Conservation (phyloP, 2,329 filamentous ascomycete species). For the Graphilbum sp. region DNA sequence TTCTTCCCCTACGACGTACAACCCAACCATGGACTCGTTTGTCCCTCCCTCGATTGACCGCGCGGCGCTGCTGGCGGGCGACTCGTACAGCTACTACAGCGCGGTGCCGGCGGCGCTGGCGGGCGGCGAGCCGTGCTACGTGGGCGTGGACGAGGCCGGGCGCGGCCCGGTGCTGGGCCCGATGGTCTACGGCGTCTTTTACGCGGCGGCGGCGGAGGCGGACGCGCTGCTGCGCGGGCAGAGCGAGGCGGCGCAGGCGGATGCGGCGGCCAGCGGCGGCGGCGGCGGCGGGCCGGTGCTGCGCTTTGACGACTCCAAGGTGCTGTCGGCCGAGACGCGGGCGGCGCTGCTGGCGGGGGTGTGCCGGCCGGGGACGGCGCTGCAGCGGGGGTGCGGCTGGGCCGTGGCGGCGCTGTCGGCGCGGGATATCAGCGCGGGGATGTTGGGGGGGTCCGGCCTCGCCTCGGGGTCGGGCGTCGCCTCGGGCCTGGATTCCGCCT, state of each 20-base stretch:
- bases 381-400: slow-evolving; percentile 54
- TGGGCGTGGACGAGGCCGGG: slow-evolving; percentile 89
- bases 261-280: background rate
- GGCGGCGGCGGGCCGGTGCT: slow-evolving; percentile 34
- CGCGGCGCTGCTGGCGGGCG: slow-evolving; percentile 40
- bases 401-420: slow-evolving; percentile 69
- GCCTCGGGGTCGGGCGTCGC: slow-evolving; percentile 24
- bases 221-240: slow-evolving; percentile 52
- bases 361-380: slow-evolving; percentile 40
- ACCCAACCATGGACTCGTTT: slow-evolving; percentile 21
- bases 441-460: slow-evolving; percentile 45
- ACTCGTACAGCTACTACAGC: slow-evolving; percentile 58
- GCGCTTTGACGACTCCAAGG: slow-evolving; percentile 94
- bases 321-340: slow-evolving; percentile 66
- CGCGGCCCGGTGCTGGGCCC: slow-evolving; percentile 81
- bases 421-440: slow-evolving; percentile 62
- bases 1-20: too few species aligned
- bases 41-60: slow-evolving; percentile 53
- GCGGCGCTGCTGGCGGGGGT: slow-evolving; percentile 52
- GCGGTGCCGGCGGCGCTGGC: slow-evolving; percentile 45
- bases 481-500: too few species aligned
- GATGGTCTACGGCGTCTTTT: slow-evolving; percentile 58
- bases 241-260: slow-evolving; percentile 2
- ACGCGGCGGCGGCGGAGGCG: slow-evolving; percentile 56
- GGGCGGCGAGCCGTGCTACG: slow-evolving; percentile 45